Percentiles rank a stretch among this genome's conserved stretches.
Conservation (phyloP, 306 rosid genomes). For the Malus fusca region DNA sequence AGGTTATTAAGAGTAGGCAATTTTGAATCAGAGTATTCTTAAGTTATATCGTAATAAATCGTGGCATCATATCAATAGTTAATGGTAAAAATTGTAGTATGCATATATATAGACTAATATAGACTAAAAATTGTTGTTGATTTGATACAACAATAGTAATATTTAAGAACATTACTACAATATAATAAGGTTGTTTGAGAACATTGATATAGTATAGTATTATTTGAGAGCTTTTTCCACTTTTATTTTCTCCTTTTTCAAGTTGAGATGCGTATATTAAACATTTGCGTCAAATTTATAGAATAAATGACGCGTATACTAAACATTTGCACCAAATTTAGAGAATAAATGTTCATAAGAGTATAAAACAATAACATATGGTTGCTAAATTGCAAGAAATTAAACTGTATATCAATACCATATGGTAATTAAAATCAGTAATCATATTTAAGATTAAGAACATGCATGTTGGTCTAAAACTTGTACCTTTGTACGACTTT, state of each 20-base stretch:
- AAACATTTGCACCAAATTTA: neutral
- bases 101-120: too few relatives aligned
- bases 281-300: neutral
- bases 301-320: too few relatives aligned
- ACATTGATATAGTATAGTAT: too few relatives aligned
- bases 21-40: neutral
- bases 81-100: neutral
- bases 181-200: too few relatives aligned
- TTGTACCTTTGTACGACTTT: neutral
- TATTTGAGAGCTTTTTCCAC: neutral
- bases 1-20: too few relatives aligned
- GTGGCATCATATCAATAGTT: too few relatives aligned
- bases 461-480: neutral
- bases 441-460: neutral
- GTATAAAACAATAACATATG: neutral
- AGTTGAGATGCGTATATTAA: neutral
- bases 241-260: too few relatives aligned
- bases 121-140: too few relatives aligned
- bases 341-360: neutral
- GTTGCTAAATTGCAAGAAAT: neutral
- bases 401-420: neutral
- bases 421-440: neutral
- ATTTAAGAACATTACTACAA: too few relatives aligned
- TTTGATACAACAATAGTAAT: too few relatives aligned
- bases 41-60: too few relatives aligned